Evolutionary conservation across 2,329 filamentous ascomycete species (phyloP).

Genomic region (Penicillium rolfsii): DNA sequence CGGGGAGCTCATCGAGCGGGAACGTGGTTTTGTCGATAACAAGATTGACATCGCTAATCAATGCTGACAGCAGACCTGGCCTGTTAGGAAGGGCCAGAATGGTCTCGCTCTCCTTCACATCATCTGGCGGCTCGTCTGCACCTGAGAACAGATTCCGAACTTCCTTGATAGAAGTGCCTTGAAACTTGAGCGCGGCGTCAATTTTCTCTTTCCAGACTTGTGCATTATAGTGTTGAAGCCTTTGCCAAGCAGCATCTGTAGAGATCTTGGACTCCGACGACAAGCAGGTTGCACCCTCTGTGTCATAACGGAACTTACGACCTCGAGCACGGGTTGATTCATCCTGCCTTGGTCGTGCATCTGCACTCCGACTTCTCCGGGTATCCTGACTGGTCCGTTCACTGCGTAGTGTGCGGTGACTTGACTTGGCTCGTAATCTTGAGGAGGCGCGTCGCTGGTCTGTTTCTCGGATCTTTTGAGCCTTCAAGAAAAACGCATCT

Average conservation of each 20-base stretch:
- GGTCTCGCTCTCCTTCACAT: constrained; percentile 78
- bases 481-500: constrained; percentile 85
- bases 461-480: constrained; percentile 79
- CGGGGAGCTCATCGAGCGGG: constrained; percentile 75
- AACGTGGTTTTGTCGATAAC: constrained; percentile 92
- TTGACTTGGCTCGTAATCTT: constrained; percentile 58
- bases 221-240: constrained; percentile 78
- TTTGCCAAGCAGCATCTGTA: constrained; percentile 74
- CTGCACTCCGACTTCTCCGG: constrained; percentile 61
- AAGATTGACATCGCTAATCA: constrained; percentile 83
- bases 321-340: constrained; percentile 42
- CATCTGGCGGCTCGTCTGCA: constrained; percentile 76
- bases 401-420: constrained; percentile 49
- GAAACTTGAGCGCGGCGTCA: constrained; percentile 70
- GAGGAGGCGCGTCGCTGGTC: constrained; percentile 55
- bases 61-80: constrained; percentile 77
- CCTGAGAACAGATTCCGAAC: constrained; percentile 81
- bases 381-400: constrained; percentile 44
- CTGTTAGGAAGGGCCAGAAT: constrained; percentile 84
- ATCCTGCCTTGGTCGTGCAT: constrained; percentile 46
- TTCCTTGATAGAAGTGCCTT: constrained; percentile 75
- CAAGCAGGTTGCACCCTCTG: constrained; percentile 73
- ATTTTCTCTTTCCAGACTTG: constrained; percentile 93
- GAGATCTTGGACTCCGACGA: constrained; percentile 73
- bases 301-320: constrained; percentile 67